Percentiles rank a stretch among this genome's conserved stretches.
Evolutionary conservation across 1,139 yeast species (phyloP).

Genomic region (Zygosaccharomyces sapae): DNA sequence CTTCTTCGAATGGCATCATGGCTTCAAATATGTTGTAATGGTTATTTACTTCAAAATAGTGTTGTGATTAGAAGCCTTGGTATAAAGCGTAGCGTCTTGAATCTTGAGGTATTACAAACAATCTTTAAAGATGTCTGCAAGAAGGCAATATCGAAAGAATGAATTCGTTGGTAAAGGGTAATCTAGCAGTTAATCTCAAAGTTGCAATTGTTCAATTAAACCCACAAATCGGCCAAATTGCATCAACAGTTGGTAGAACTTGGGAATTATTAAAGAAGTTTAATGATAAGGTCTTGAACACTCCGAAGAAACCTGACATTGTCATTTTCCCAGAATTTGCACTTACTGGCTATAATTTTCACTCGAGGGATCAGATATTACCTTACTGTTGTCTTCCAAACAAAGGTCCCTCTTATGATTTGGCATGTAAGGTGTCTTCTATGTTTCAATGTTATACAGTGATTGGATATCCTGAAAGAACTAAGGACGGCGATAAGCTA

Average conservation of each 20-base stretch:
- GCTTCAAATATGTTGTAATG: background rate
- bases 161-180: conserved; percentile 38
- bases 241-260: conserved; percentile 51
- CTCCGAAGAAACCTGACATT: conserved; percentile 47
- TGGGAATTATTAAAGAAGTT: conserved; percentile 30
- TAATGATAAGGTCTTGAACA: conserved; percentile 13
- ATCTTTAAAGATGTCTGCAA: background rate
- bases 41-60: too few relatives aligned
- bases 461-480: conserved; percentile 75
- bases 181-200: conserved; percentile 41
- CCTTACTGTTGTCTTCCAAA: conserved; percentile 54
- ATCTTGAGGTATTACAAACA: too few relatives aligned
- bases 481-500: conserved; percentile 34
- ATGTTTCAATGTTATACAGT: conserved; percentile 61
- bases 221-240: conserved; percentile 58
- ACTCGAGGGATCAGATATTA: conserved; percentile 46
- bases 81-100: background rate
- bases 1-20: conserved; percentile 15
- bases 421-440: conserved; percentile 56
- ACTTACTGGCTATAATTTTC: conserved; percentile 78
- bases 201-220: conserved; percentile 69
- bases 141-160: background rate
- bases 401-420: conserved; percentile 46
- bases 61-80: too few relatives aligned
- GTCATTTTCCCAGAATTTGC: conserved; percentile 81